phyloP scores from a whole-genome alignment of 345 rosid genomes.

The Cardamine chenopodiifolia region DNA sequence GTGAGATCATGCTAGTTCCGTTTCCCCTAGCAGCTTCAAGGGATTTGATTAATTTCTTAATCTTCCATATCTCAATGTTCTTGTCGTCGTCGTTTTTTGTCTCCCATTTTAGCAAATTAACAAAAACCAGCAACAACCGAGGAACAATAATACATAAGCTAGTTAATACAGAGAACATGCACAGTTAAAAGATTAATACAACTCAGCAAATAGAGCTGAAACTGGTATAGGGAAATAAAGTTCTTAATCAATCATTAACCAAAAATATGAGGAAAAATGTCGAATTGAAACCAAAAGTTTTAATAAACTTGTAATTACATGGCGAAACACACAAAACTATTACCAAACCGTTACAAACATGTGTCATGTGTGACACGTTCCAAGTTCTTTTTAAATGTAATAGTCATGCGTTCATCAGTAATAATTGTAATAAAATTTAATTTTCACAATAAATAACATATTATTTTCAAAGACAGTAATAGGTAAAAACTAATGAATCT shows the following conservation, averaged over 20 bases:
- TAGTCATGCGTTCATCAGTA: too few relatives aligned
- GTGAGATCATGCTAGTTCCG: constrained; percentile 54
- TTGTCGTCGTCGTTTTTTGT: constrained; percentile 39
- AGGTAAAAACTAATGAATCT: too few relatives aligned
- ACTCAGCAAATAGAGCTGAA: not conserved
- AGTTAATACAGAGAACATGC: constrained; percentile 6
- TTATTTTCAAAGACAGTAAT: too few relatives aligned
- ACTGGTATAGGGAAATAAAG: too few relatives aligned
- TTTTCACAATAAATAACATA: too few relatives aligned
- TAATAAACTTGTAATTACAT: too few relatives aligned
- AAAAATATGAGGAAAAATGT: not conserved
- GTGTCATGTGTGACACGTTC: too few relatives aligned
- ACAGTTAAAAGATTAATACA: too few relatives aligned
- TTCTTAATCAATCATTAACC: not conserved
- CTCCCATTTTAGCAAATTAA: constrained; percentile 40
- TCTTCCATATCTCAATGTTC: constrained; percentile 53
- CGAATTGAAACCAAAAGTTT: not conserved
- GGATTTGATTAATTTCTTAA: constrained; percentile 49
- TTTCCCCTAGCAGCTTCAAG: constrained; percentile 50
- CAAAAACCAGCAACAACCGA: too few relatives aligned
- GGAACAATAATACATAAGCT: too few relatives aligned
- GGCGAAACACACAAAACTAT: not conserved
- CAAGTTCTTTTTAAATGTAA: too few relatives aligned
- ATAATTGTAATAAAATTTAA: too few relatives aligned
- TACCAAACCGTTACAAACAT: not conserved